Evolutionary conservation across 2,329 filamentous ascomycete species (phyloP).

Genomic region (Colletotrichum scovillei): DNA sequence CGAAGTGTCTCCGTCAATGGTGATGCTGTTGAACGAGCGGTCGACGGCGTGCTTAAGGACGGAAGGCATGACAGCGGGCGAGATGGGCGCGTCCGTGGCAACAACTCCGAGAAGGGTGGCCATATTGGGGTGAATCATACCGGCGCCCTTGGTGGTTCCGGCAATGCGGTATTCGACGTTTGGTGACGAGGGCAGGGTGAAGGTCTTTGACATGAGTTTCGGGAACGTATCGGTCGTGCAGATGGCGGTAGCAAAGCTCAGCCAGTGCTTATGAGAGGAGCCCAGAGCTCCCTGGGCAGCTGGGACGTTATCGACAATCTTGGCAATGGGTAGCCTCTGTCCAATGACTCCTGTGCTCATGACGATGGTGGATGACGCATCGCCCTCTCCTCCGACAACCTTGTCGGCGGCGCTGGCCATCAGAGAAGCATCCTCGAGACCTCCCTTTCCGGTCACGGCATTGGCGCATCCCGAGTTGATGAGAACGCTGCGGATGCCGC

Average conservation of each 20-base stretch:
- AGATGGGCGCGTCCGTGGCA: constrained; percentile 89
- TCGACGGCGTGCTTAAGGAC: constrained; percentile 81
- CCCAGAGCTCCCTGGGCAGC: constrained; percentile 78
- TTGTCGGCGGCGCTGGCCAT: constrained; percentile 87
- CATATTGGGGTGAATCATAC: constrained; percentile 99
- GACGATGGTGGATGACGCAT: constrained; percentile 76
- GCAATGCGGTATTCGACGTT: constrained; percentile 83
- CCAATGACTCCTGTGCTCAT: constrained; percentile 99
- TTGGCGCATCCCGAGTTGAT: constrained; percentile 98
- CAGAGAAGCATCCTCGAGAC: constrained; percentile 84
- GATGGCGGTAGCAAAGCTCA: constrained; percentile 87
- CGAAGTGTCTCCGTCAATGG: constrained; percentile 95
- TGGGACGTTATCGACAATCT: constrained; percentile 87
- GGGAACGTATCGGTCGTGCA: constrained; percentile 99
- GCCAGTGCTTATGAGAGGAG: constrained; percentile 85
- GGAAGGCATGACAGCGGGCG: constrained; percentile 72
- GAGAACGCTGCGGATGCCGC: constrained; percentile 82
- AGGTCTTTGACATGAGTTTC: constrained; percentile 88
- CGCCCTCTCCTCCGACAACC: constrained; percentile 57
- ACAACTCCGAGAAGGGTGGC: constrained; percentile 92
- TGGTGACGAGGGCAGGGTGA: constrained; percentile 84
- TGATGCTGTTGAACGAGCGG: constrained; percentile 95
- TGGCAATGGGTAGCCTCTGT: constrained; percentile 90
- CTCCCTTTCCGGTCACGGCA: constrained; percentile 92
- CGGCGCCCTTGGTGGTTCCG: constrained; percentile 97